Conservation (phyloP, 2,329 filamentous ascomycete species). For the Colletotrichum sp. region DNA sequence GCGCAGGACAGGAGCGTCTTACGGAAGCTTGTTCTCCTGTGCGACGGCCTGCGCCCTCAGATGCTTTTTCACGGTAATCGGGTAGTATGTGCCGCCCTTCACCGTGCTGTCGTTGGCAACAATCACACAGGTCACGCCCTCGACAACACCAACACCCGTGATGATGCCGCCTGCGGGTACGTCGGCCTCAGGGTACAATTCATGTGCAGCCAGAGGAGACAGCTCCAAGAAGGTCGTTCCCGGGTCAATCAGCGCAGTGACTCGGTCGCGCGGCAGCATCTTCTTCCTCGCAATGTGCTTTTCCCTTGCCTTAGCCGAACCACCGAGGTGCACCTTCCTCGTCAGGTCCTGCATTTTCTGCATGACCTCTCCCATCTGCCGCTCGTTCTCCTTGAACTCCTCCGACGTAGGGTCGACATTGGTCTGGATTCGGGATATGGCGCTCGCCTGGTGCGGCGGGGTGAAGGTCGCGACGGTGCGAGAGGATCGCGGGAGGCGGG, state of each 20-base stretch:
- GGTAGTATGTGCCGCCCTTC: constrained; percentile 96
- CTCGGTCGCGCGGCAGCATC: constrained; percentile 90
- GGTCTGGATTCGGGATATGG: constrained; percentile 81
- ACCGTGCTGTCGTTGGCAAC: constrained; percentile 97
- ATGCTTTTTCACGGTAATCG: constrained; percentile 97
- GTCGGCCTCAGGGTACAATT: constrained; percentile 85
- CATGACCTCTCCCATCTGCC: constrained; percentile 78
- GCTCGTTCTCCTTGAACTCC: constrained; percentile 82
- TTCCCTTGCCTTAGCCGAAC: constrained; percentile 79
- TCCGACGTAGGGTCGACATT: constrained; percentile 77
- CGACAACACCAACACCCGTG: constrained; percentile 87
- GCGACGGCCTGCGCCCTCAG: constrained; percentile 90
- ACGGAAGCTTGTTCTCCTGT: constrained; percentile 80
- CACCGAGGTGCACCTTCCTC: constrained; percentile 74
- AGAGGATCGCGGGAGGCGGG: constrained; percentile 34
- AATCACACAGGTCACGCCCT: constrained; percentile 90
- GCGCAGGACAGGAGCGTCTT: constrained; percentile 29
- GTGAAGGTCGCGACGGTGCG: constrained; percentile 75
- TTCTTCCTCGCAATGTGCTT: constrained; percentile 90
- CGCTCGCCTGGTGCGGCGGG: constrained; percentile 79
- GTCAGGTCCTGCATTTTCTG: constrained; percentile 73
- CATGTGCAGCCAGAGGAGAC: constrained; percentile 87
- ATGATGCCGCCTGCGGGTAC: constrained; percentile 92
- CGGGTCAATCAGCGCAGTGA: constrained; percentile 86
- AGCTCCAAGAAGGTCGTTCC: constrained; percentile 92